phyloP scores from a whole-genome alignment of 192 early-diverging fungal genomes.

The Gryganskiella cystojenkinii region DNA sequence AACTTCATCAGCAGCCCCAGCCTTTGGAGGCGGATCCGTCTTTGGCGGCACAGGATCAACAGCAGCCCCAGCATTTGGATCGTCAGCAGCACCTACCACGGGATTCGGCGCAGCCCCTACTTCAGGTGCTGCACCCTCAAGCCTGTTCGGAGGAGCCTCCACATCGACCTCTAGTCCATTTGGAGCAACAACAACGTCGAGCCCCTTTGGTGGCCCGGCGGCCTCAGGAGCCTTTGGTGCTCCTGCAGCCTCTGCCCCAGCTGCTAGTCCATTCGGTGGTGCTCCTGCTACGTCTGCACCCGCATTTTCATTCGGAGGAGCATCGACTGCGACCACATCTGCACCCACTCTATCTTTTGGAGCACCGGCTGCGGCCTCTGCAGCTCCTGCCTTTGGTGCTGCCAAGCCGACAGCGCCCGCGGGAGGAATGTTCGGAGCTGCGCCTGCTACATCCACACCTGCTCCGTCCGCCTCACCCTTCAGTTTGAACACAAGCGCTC shows the following conservation, averaged over 20 bases:
- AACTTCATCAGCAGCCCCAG: neutral
- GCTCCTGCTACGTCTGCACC: neutral
- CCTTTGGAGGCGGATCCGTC: conserved; percentile 3
- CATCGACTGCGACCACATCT: neutral
- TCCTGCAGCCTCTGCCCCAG: neutral
- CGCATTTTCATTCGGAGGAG: conserved; percentile 6
- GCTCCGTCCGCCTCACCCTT: conserved; percentile 38
- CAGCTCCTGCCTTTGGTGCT: conserved; percentile 10
- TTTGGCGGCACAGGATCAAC: conserved; percentile 14
- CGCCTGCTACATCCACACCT: conserved; percentile 29
- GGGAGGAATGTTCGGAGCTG: conserved; percentile 23
- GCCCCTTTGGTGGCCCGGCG: conserved; percentile 10
- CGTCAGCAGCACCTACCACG: conserved; percentile 1
- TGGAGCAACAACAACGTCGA: conserved; percentile 5
- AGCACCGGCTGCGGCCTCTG: neutral
- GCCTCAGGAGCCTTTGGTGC: conserved; percentile 32
- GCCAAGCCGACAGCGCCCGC: conserved; percentile 21
- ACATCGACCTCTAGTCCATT: neutral
- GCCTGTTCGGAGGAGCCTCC: neutral
- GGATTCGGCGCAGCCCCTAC: conserved; percentile 9
- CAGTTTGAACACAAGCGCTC: conserved; percentile 15
- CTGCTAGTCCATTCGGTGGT: conserved; percentile 1
- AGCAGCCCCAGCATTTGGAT: conserved; percentile 13
- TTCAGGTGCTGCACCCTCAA: neutral
- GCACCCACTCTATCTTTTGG: conserved; percentile 22